A percentile compares a stretch with the other conserved stretches of the same genome.
phyloP scores from a whole-genome alignment of 106 monocot genomes.

The Dendrobium nobile region DNA sequence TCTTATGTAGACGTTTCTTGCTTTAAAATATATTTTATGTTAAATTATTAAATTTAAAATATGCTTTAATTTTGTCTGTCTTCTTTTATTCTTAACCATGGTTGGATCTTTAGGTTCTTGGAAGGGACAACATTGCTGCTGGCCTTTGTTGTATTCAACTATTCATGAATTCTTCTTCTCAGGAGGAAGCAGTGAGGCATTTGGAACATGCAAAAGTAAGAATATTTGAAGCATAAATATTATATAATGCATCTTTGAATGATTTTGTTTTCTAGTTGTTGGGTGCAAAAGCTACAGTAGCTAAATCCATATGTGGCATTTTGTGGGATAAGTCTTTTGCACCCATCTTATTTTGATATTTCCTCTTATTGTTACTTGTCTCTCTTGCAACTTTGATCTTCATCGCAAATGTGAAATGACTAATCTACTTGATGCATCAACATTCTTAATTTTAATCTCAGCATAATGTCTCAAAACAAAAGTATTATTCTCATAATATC shows the following conservation, averaged over 20 bases:
- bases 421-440: neutral
- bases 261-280: neutral
- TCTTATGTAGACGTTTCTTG: neutral
- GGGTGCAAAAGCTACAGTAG: neutral
- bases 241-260: neutral
- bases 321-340: neutral
- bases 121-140: constrained; percentile 74
- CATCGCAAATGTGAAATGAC: neutral
- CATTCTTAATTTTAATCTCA: neutral
- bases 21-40: neutral
- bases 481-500: neutral
- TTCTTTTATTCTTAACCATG: neutral
- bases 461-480: neutral
- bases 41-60: neutral
- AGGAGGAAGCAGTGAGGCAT: constrained; percentile 86
- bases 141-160: constrained; percentile 91
- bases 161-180: constrained; percentile 85
- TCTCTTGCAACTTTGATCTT: neutral
- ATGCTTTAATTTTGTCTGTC: neutral
- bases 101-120: constrained; percentile 49
- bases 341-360: neutral
- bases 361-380: neutral
- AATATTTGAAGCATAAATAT: neutral
- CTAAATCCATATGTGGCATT: neutral
- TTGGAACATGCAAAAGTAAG: constrained; percentile 79